Conservation (phyloP, 441 rosid species). For the Croton setiger region DNA sequence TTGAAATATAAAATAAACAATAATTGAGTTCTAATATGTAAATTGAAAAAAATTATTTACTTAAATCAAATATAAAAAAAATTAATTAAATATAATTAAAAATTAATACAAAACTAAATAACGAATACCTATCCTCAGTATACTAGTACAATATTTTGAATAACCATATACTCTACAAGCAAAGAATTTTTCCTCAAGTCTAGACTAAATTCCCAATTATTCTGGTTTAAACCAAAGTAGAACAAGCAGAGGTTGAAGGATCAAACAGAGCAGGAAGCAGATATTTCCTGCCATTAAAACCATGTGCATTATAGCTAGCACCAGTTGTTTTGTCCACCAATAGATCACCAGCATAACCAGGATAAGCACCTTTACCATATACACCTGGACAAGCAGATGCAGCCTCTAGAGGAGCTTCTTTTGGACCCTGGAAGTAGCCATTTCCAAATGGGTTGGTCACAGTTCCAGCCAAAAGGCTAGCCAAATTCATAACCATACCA, state of each 20-base stretch:
- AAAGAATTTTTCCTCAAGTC: too few relatives aligned
- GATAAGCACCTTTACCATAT: constrained; percentile 72
- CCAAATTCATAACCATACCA: constrained; percentile 71
- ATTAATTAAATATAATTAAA: too few relatives aligned
- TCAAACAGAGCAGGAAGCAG: constrained; percentile 70
- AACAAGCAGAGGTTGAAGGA: constrained; percentile 50
- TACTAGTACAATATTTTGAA: too few relatives aligned
- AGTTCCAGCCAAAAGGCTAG: constrained; percentile 65
- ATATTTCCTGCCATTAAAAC: constrained; percentile 60
- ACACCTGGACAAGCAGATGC: constrained; percentile 75
- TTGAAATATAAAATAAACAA: too few relatives aligned
- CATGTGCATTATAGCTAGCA: constrained; percentile 70
- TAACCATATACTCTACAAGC: not conserved
- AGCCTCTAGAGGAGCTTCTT: constrained; percentile 73
- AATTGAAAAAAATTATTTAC: too few relatives aligned
- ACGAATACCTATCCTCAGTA: too few relatives aligned
- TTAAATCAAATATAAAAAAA: too few relatives aligned
- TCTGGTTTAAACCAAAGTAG: constrained; percentile 43
- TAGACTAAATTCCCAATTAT: not conserved
- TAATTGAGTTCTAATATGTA: too few relatives aligned
- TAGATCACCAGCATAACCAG: constrained; percentile 68
- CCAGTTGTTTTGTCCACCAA: constrained; percentile 56
- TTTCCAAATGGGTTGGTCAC: constrained; percentile 70
- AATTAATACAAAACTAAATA: too few relatives aligned
- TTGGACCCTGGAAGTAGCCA: constrained; percentile 65